Conservation (phyloP, 352 stramenopile genomes). For the Pythium apleroticum region DNA sequence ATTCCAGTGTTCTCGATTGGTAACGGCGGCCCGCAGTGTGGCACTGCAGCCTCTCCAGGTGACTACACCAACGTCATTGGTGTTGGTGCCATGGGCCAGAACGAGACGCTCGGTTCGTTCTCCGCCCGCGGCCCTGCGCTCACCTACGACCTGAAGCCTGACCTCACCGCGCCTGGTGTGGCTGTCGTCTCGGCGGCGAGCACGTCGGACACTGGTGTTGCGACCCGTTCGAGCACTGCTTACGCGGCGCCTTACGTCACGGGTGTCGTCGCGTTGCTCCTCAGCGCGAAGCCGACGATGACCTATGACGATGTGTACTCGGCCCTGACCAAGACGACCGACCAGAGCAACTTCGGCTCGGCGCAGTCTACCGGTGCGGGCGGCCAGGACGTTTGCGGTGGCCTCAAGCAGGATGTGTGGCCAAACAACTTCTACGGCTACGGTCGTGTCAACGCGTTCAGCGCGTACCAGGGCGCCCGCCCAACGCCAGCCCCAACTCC, state of each 20-base stretch:
- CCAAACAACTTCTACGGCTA: slow-evolving; percentile 36
- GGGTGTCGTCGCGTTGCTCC: slow-evolving; percentile 28
- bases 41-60: slow-evolving; percentile 24
- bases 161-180: slow-evolving; percentile 29
- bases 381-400: neutral
- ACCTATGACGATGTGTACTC: slow-evolving; percentile 26
- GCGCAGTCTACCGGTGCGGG: neutral
- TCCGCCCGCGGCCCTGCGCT: slow-evolving; percentile 22
- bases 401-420: neutral
- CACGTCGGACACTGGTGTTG: slow-evolving; percentile 16
- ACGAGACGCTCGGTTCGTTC: slow-evolving; percentile 25
- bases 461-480: neutral
- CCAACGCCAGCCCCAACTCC: neutral
- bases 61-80: slow-evolving; percentile 31
- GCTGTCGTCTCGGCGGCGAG: slow-evolving; percentile 12
- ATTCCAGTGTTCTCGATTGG: slow-evolving; percentile 32
- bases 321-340: slow-evolving; percentile 1
- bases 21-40: slow-evolving; percentile 29
- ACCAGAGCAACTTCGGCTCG: neutral
- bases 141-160: slow-evolving; percentile 23
- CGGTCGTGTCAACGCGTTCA: slow-evolving; percentile 28
- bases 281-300: slow-evolving; percentile 19
- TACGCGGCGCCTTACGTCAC: slow-evolving; percentile 33
- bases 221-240: slow-evolving; percentile 20
- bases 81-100: slow-evolving; percentile 27